Evolutionary conservation across 2,329 filamentous ascomycete genomes (phyloP), one percentile per base, ranked within the genome.

Genomic region (Trichoderma endophyticum): DNA sequence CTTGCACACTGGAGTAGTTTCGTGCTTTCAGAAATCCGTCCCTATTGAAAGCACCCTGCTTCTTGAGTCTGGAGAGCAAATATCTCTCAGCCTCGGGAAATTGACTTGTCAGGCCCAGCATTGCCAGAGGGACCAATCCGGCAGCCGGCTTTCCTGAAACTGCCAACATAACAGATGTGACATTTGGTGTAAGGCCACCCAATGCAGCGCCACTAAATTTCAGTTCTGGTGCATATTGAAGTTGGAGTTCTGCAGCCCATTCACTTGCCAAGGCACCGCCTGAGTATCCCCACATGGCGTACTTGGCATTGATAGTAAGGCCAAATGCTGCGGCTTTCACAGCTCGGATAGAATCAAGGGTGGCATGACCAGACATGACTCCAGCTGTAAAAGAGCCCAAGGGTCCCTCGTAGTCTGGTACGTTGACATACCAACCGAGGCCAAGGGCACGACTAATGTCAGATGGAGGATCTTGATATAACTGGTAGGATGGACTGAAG

Each of bases 391-490:
- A 87, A 1, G 83, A 80, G 1, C 82, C 84, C 11, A 78, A 76
- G 2, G 83, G 82, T 0, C 84, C 84, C 69, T 85, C 80, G 68
- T 81, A 83, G 73, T 88, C 86, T 0, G 86, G 84, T 80, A 84
- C 76, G 18, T 81, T 83, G 21, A 87, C 83, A 21, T 83, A 78
- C 84, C 84, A 87, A 9, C 85, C 85, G 74, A 80, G 70, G 5
- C 78, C 77, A 3, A 87, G 81, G 4, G 73, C 74, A 34, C 32
- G 32, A 34, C 32, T 34, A 3, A 34, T 34, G 32, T 34, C 32
- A 34, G 32, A 34, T 34, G 32, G 32, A 34, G 32, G 32, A 34
- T 34, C 32, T 34, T 34, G 32, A 34, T 34, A 34, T 34, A 34
- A 34, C 32, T 34, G 32, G 32, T 34, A 34, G 32, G 32, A 34